These are phyloP conservation scores for Zygosaccharomyces pseudorouxii DNA, from an alignment of 805 yeast species.

Conservation along the genomic window DNA sequence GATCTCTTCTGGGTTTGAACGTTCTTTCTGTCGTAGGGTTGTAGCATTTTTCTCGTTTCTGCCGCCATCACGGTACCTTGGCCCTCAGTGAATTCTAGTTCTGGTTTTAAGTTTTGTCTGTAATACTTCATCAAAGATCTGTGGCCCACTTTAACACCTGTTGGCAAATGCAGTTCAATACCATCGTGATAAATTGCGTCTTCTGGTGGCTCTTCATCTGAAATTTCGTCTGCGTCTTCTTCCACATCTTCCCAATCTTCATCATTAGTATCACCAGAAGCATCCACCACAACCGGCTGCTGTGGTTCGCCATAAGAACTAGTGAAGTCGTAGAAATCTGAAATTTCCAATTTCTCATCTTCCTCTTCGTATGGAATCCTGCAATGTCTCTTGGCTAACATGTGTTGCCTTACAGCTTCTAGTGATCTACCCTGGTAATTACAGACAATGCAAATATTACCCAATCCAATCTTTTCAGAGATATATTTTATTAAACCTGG, in stretches of 20 bases:
- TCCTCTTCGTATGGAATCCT: constrained; percentile 83
- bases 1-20: constrained; percentile 51
- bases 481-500: constrained; percentile 72
- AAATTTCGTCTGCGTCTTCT: constrained; percentile 27
- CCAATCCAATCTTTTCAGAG: constrained; percentile 87
- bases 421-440: constrained; percentile 77
- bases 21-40: constrained; percentile 42
- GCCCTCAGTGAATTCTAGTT: constrained; percentile 59
- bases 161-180: constrained; percentile 70
- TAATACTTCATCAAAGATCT: constrained; percentile 74
- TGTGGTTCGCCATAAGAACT: constrained; percentile 50
- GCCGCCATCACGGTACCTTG: constrained; percentile 84
- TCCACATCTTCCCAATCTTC: constrained; percentile 38
- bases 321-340: constrained; percentile 87
- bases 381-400: constrained; percentile 83
- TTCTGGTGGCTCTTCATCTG: constrained; percentile 34
- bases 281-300: neutral
- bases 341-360: constrained; percentile 78
- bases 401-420: constrained; percentile 87
- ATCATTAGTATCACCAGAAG: constrained; percentile 27
- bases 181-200: constrained; percentile 55
- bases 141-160: constrained; percentile 83
- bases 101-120: constrained; percentile 67
- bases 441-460: constrained; percentile 84
- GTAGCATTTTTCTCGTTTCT: constrained; percentile 54